Evolutionary conservation across 306 rosid genomes (phyloP), one percentile per base, ranked within the genome.

Genomic region (Sicyos edulis): DNA sequence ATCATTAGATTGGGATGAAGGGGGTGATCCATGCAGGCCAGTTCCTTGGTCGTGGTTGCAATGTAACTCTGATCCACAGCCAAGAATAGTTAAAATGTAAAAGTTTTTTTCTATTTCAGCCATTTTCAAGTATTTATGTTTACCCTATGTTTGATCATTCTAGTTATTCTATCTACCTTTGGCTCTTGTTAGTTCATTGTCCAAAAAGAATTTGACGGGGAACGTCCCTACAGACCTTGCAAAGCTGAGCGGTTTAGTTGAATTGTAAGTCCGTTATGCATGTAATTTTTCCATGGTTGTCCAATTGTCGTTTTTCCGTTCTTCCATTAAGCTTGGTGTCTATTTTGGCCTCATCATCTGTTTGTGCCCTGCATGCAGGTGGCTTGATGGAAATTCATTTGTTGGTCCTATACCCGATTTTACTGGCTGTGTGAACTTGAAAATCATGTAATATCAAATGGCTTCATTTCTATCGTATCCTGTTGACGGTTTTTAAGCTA

Each of bases 1-100:
- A 54, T 82, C 89, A 17, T 79, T 74, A 73, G 85, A 82, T 68
- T 91, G 95, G 97, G 88, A 78, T 58, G 97, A 93, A 84, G 96
- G 96, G 6, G 99, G 99, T 61, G 99, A 93, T 56, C 96, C 99
- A n/a, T 93, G 97, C 83, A 71, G 86, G 53, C 99, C 99, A 71
- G 97, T 84, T 79, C 87, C 99, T 29, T 93, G 99, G 99, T 87
- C 99, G 47, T 93, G 99, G 97, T 78, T 91, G 83, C 89, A 64
- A 17, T 93, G 99, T 74, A 89, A 81, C 88, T 77, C 91, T 34
- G 92, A 91, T 81, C 81, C 77, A 58, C 96, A 71, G 45, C 97
- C 97, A 80, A 87, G 84, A 80, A 81, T 93, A 80, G 80, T 84
- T 87, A 83, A 87, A 83, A 82, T 93, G 98, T 93, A 88, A 77